Conservation (phyloP, 495 filamentous ascomycete species). For the Xylona heveae region DNA sequence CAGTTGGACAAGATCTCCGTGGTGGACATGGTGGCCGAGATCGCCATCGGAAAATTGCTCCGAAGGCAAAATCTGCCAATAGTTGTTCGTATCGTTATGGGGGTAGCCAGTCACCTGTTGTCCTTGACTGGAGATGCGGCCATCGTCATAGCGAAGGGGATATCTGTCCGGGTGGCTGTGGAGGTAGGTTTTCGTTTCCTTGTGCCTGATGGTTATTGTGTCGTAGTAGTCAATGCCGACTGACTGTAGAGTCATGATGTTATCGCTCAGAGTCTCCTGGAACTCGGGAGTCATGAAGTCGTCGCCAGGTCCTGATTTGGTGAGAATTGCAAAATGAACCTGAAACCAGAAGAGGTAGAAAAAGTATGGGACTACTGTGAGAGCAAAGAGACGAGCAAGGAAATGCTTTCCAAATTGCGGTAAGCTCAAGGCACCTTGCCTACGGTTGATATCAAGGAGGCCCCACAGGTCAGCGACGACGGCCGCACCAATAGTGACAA, state of each 20-base stretch:
- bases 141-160: conserved; percentile 89
- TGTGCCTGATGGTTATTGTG: conserved; percentile 70
- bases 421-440: conserved; percentile 53
- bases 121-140: conserved; percentile 84
- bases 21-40: conserved; percentile 43
- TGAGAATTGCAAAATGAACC: conserved; percentile 85
- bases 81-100: conserved; percentile 95
- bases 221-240: conserved; percentile 81
- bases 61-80: conserved; percentile 80
- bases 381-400: conserved; percentile 53
- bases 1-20: conserved; percentile 74
- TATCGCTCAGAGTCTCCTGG: conserved; percentile 90
- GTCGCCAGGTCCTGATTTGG: conserved; percentile 77
- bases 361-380: conserved; percentile 82
- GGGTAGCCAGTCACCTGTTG: conserved; percentile 98
- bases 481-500: conserved; percentile 87
- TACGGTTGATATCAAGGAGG: conserved; percentile 69
- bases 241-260: conserved; percentile 70
- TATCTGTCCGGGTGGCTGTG: conserved; percentile 85
- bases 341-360: conserved; percentile 99
- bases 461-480: conserved; percentile 92
- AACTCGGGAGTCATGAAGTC: conserved; percentile 98
- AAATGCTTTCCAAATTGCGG: conserved; percentile 77
- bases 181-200: conserved; percentile 89
- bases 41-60: conserved; percentile 28